Evolutionary conservation across 441 rosid species (phyloP).

Genomic region (Hura crepitans): DNA sequence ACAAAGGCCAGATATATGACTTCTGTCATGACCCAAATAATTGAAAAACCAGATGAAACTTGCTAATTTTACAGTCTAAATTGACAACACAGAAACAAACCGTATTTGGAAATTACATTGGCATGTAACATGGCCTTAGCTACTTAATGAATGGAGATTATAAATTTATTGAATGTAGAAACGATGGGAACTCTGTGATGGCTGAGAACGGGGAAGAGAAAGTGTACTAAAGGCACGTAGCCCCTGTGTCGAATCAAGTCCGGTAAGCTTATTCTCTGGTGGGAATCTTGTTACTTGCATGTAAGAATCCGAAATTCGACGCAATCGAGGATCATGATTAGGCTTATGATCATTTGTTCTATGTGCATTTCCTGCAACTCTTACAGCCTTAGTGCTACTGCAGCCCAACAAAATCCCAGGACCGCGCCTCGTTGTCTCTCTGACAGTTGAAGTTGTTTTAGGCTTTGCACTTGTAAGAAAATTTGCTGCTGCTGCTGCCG

Average conservation of each 20-base stretch:
- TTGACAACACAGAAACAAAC: neutral
- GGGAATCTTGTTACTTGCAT: slow-evolving; percentile 38
- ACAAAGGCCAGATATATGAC: neutral
- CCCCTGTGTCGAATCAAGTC: slow-evolving; percentile 32
- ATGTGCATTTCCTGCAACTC: slow-evolving; percentile 52
- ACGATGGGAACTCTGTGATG: slow-evolving; percentile 34
- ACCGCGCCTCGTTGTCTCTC: slow-evolving; percentile 38
- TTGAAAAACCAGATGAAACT: no score
- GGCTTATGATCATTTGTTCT: slow-evolving; percentile 30
- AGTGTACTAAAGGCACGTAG: slow-evolving; percentile 26
- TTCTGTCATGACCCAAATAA: neutral
- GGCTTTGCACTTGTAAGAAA: slow-evolving; percentile 20
- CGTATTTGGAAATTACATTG: neutral
- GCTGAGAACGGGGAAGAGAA: slow-evolving; percentile 34
- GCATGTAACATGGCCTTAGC: neutral
- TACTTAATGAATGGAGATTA: neutral
- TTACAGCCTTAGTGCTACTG: slow-evolving; percentile 62
- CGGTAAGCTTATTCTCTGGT: slow-evolving; percentile 36
- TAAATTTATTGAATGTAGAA: slow-evolving; percentile 27
- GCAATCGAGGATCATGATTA: slow-evolving; percentile 19
- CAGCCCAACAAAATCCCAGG: slow-evolving; percentile 57
- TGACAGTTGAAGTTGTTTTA: slow-evolving; percentile 22
- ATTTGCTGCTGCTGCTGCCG: slow-evolving; percentile 30
- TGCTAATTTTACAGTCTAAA: no score
- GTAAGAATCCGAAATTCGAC: slow-evolving; percentile 28